Conservation (phyloP, 305 asterid genomes). For the Fraxinus paxiana region DNA sequence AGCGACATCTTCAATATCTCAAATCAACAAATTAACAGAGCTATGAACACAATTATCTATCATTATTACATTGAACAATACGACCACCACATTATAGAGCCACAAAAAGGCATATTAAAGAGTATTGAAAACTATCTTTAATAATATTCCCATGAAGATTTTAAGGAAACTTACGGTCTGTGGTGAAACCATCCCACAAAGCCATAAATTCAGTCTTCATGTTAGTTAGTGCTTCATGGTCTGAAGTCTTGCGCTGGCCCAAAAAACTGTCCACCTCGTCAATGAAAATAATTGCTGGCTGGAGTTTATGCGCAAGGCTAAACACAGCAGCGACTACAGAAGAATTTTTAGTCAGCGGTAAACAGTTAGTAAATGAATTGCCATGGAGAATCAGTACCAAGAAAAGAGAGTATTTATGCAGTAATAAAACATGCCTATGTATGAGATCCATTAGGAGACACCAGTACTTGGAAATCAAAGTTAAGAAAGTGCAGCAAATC, state of each 20-base stretch:
- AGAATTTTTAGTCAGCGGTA: background rate
- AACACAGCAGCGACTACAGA: slow-evolving; percentile 84
- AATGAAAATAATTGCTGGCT: slow-evolving; percentile 90
- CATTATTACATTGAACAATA: background rate
- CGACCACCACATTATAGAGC: background rate
- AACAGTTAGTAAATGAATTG: background rate
- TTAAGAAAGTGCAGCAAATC: background rate
- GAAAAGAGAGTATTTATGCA: background rate
- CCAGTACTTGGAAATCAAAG: background rate
- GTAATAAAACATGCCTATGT: slow-evolving; percentile 3
- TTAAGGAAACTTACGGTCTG: slow-evolving; percentile 61
- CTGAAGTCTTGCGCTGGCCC: slow-evolving; percentile 78
- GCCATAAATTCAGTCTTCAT: slow-evolving; percentile 98
- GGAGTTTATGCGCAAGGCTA: slow-evolving; percentile 85
- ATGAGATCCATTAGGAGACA: background rate
- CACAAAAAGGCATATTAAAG: background rate
- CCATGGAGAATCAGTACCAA: background rate
- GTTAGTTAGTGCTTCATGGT: slow-evolving; percentile 72
- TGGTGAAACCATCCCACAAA: slow-evolving; percentile 94
- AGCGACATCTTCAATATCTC: slow-evolving; percentile 5
- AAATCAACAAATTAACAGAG: background rate
- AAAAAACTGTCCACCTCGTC: slow-evolving; percentile 91
- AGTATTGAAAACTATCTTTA: background rate
- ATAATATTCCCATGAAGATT: background rate
- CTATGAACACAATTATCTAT: background rate